phyloP scores from a whole-genome alignment of 2,329 filamentous ascomycete genomes.

The Nigrospora oryzae region DNA sequence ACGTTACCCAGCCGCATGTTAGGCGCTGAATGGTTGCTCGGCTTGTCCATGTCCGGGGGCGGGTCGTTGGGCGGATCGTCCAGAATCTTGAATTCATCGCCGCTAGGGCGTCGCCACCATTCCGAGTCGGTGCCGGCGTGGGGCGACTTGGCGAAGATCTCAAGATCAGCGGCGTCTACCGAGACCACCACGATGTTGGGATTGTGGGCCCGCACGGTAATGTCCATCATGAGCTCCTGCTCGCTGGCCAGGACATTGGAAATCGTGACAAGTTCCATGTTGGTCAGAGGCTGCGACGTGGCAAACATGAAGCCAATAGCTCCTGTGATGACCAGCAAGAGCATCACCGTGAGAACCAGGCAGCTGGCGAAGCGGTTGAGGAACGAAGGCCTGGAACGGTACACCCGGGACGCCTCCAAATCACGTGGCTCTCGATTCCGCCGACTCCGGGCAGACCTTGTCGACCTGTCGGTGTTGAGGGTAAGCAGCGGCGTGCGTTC shows the following conservation, averaged over 20 bases:
- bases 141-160: constrained; percentile 90
- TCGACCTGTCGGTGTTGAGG: constrained; percentile 27
- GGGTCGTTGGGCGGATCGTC: constrained; percentile 31
- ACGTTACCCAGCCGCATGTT: constrained; percentile 92
- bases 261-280: constrained; percentile 72
- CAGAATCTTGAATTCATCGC: constrained; percentile 17
- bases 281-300: constrained; percentile 76
- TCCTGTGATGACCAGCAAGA: constrained; percentile 75
- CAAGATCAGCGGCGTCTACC: constrained; percentile 78
- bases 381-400: constrained; percentile 54
- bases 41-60: constrained; percentile 47
- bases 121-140: constrained; percentile 66
- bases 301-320: constrained; percentile 85
- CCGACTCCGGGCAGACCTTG: constrained; percentile 50
- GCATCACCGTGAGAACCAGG: constrained; percentile 71
- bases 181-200: constrained; percentile 87
- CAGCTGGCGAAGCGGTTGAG: constrained; percentile 75
- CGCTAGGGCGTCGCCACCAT: constrained; percentile 43
- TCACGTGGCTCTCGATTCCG: constrained; percentile 48
- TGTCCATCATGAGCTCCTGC: constrained; percentile 89
- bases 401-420: constrained; percentile 61
- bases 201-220: constrained; percentile 81
- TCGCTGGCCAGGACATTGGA: constrained; percentile 88
- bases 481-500: constrained; percentile 75
- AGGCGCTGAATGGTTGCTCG: constrained; percentile 45